Conservation (phyloP, 257 asterid genomes). For the Striga asiatica region DNA sequence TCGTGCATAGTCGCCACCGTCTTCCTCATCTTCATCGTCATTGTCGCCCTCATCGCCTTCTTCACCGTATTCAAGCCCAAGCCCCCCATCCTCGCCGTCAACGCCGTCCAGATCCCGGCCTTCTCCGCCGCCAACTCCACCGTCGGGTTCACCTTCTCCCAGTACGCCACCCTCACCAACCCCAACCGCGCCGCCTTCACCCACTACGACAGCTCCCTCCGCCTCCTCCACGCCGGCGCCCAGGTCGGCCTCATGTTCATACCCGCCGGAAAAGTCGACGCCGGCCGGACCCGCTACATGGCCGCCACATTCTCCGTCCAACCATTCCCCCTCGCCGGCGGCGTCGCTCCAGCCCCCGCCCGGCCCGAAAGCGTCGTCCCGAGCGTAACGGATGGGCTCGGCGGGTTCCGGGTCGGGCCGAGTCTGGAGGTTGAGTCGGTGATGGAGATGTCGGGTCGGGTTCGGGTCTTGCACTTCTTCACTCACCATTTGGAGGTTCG, state of each 20-base stretch:
- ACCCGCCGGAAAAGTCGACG: slow-evolving; percentile 72
- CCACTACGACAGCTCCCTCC: slow-evolving; percentile 84
- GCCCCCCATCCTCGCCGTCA: slow-evolving; percentile 49
- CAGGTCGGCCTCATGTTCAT: slow-evolving; percentile 83
- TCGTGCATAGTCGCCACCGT: slow-evolving; percentile 69
- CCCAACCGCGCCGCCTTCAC: slow-evolving; percentile 64
- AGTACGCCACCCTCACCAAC: slow-evolving; percentile 56
- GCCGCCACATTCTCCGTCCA: slow-evolving; percentile 66
- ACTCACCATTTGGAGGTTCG: slow-evolving; percentile 58
- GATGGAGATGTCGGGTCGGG: slow-evolving; percentile 75
- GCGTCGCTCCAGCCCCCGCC: not conserved
- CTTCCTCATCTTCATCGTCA: slow-evolving; percentile 49
- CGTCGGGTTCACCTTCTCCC: slow-evolving; percentile 73
- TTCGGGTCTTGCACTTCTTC: slow-evolving; percentile 53
- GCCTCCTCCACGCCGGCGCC: slow-evolving; percentile 49
- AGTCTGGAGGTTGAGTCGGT: slow-evolving; percentile 72
- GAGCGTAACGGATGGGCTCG: slow-evolving; percentile 36
- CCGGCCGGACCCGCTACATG: slow-evolving; percentile 61
- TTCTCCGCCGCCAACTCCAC: slow-evolving; percentile 59
- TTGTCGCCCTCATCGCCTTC: slow-evolving; percentile 42
- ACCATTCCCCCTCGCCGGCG: slow-evolving; percentile 42
- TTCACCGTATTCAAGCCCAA: slow-evolving; percentile 69
- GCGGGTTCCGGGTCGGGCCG: slow-evolving; percentile 54
- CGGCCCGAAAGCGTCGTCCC: slow-evolving; percentile 40
- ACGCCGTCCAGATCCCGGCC: slow-evolving; percentile 65